Conservation (phyloP, 495 filamentous ascomycete genomes). For the Aspergillus sparsus region DNA sequence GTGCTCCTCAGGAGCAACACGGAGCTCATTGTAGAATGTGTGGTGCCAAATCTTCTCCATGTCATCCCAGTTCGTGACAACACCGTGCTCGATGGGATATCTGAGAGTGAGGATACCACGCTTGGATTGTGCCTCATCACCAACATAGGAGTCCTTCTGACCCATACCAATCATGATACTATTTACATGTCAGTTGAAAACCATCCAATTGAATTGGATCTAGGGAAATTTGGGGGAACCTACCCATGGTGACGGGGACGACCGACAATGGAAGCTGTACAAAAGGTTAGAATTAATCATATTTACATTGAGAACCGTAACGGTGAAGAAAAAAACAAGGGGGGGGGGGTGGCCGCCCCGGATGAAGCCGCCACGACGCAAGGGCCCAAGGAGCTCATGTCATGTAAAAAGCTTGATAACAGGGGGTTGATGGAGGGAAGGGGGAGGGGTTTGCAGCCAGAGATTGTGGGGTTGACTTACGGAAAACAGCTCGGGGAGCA, state of each 20-base stretch:
- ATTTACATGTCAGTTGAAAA: conserved; percentile 20
- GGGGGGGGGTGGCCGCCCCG: conserved; percentile 14
- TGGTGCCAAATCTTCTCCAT: conserved; percentile 99
- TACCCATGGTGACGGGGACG: conserved; percentile 99
- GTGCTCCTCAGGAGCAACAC: conserved; percentile 99
- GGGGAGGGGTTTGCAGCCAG: conserved; percentile 1
- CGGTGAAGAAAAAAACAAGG: neutral
- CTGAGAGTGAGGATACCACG: conserved; percentile 99
- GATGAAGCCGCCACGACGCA: conserved; percentile 27
- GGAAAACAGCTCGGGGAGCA: conserved; percentile 99
- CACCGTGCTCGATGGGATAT: conserved; percentile 99
- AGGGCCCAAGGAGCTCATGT: conserved; percentile 28
- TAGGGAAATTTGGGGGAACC: conserved; percentile 34
- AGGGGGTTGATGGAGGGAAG: conserved; percentile 14
- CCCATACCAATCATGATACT: conserved; percentile 99
- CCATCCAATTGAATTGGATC: neutral
- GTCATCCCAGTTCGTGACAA: conserved; percentile 99
- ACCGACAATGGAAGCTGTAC: conserved; percentile 93
- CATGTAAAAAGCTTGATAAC: conserved; percentile 16
- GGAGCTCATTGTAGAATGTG: conserved; percentile 99
- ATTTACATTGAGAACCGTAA: neutral
- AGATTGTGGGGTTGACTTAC: conserved; percentile 68
- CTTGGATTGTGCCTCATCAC: conserved; percentile 99
- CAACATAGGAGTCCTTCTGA: conserved; percentile 99
- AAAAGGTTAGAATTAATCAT: conserved; percentile 25